These are phyloP conservation scores for Argentina anserina DNA, from an alignment of 306 rosid genomes.

Conservation along the genomic window DNA sequence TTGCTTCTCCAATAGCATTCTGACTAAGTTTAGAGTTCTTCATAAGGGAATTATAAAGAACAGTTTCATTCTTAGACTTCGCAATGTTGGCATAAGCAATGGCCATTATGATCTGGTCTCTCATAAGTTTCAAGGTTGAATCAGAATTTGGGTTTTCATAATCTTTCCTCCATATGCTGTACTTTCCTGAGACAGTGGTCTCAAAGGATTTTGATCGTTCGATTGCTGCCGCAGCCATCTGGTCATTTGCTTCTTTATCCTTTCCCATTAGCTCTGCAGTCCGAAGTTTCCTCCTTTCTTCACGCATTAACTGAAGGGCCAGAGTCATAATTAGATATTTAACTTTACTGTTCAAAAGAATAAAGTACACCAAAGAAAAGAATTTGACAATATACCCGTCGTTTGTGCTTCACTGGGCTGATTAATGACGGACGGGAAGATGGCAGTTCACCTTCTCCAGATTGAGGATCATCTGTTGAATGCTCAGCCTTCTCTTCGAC, in stretches of 20 bases:
- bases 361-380: conserved; percentile 8
- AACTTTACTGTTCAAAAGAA: conserved; percentile 17
- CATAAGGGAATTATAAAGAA: conserved; percentile 56
- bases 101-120: conserved; percentile 95
- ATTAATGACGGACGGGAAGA: conserved; percentile 38
- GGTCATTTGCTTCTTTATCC: conserved; percentile 63
- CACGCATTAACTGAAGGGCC: conserved; percentile 60
- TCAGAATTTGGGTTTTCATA: conserved; percentile 82
- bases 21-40: conserved; percentile 59
- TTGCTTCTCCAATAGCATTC: conserved; percentile 76
- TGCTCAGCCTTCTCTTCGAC: conserved; percentile 37
- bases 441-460: conserved; percentile 43
- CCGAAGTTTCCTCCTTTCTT: conserved; percentile 72
- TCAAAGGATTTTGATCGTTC: conserved; percentile 60
- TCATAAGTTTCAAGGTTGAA: conserved; percentile 90
- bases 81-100: conserved; percentile 81
- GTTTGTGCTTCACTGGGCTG: conserved; percentile 83
- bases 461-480: conserved; percentile 40
- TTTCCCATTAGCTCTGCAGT: conserved; percentile 53
- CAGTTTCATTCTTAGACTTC: conserved; percentile 63
- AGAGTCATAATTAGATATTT: conserved; percentile 26
- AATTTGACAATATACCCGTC: conserved; percentile 53
- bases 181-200: conserved; percentile 64
- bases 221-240: conserved; percentile 62
- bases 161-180: conserved; percentile 93